These are phyloP conservation scores for Naganishia vaughanmartiniae DNA, from an alignment of 768 basidiomycete species.

Conservation along the genomic window DNA sequence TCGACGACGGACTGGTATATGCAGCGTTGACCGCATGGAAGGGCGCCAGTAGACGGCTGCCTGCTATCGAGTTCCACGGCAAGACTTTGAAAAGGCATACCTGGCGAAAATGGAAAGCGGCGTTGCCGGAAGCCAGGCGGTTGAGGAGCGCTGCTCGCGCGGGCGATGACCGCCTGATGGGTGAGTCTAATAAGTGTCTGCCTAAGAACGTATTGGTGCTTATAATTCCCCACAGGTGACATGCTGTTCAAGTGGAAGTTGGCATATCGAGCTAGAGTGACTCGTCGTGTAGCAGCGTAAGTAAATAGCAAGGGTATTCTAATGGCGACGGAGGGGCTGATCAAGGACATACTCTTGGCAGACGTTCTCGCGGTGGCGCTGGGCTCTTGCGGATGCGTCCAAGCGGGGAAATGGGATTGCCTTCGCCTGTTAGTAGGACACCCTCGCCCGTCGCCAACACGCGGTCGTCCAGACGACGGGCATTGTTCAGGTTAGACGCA, in stretches of 20 bases:
- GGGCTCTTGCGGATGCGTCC: conserved; percentile 22
- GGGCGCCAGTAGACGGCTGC: conserved; percentile 20
- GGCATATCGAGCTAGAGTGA: conserved; percentile 31
- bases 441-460: conserved; percentile 10
- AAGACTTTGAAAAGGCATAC: conserved; percentile 14
- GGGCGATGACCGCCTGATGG: conserved; percentile 13
- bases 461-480: not conserved
- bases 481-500: conserved; percentile 9
- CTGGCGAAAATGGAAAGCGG: conserved; percentile 27
- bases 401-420: conserved; percentile 2
- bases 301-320: not conserved
- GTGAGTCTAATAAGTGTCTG: conserved; percentile 1
- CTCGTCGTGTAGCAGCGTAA: conserved; percentile 29
- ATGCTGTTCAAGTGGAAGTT: conserved; percentile 28
- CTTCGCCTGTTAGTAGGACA: conserved; percentile 10
- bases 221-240: conserved; percentile 5
- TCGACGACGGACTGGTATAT: conserved; percentile 29
- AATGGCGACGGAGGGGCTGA: not conserved
- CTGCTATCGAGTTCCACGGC: conserved; percentile 28
- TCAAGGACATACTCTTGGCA: not conserved
- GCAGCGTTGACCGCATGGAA: conserved; percentile 27
- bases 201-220: not conserved
- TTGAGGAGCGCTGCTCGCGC: conserved; percentile 12
- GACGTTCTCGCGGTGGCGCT: conserved; percentile 20
- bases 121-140: conserved; percentile 27